Conservation (phyloP, 179 eudicot genomes). For the Corrigiola litoralis region DNA sequence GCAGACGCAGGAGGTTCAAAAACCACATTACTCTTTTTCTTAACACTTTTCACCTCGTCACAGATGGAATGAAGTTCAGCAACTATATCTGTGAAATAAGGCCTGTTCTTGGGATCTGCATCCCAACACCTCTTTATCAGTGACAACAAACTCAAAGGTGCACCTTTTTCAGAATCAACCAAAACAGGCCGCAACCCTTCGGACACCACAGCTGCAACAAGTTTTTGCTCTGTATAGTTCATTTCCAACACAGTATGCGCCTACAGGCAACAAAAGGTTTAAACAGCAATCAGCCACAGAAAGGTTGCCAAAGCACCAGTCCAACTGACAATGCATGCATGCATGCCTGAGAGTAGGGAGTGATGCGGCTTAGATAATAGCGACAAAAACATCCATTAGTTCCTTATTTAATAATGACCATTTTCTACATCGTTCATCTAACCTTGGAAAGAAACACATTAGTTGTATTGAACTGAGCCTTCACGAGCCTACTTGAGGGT, state of each 20-base stretch:
- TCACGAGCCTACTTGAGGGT: neutral
- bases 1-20: conserved; percentile 19
- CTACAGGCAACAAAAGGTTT: conserved; percentile 34
- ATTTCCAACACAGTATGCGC: conserved; percentile 98
- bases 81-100: conserved; percentile 75
- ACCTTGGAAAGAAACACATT: neutral
- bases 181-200: conserved; percentile 80
- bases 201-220: conserved; percentile 86
- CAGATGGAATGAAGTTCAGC: conserved; percentile 44
- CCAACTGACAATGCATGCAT: neutral
- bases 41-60: conserved; percentile 27
- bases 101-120: conserved; percentile 56
- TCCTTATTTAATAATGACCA: neutral
- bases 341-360: neutral
- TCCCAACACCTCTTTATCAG: conserved; percentile 85
- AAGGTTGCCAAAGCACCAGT: neutral
- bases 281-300: neutral
- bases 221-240: conserved; percentile 96
- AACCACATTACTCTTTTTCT: conserved; percentile 12
- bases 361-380: neutral
- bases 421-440: neutral
- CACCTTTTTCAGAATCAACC: conserved; percentile 45
- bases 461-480: neutral
- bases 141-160: conserved; percentile 46
- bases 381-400: neutral